Evolutionary conservation across 1,284 basidiomycete species (phyloP).

Genomic region (Cerioporus squamosus): DNA sequence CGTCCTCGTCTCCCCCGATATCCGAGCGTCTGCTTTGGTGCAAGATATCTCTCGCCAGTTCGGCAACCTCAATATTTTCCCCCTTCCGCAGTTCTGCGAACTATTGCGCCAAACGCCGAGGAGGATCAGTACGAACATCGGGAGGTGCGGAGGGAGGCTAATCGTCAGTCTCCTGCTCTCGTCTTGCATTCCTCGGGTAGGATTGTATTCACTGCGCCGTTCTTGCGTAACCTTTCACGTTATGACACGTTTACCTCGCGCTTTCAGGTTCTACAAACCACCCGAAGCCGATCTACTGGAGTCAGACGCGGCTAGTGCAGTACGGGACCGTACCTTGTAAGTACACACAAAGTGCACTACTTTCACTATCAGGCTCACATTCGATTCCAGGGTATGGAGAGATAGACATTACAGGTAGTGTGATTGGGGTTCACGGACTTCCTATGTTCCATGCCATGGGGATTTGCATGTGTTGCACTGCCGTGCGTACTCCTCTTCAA

Average conservation of each 20-base stretch:
- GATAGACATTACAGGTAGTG: neutral
- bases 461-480: neutral
- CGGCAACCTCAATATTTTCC: no score
- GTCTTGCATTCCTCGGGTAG: no score
- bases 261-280: constrained; percentile 17
- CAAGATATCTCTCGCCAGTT: neutral
- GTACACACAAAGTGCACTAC: neutral
- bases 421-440: constrained; percentile 7
- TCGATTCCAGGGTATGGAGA: neutral
- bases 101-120: no score
- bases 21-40: neutral
- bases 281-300: constrained; percentile 23
- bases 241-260: no score
- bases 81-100: no score
- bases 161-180: no score
- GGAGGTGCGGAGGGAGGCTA: no score
- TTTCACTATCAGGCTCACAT: neutral
- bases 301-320: neutral
- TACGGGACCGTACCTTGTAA: neutral
- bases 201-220: no score
- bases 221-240: no score
- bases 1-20: constrained; percentile 30
- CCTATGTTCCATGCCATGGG: constrained; percentile 20
- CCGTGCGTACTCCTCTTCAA: neutral
- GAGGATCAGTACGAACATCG: no score